Evolutionary conservation across 129 eudicot species (phyloP), one percentile per base, ranked within the genome.

Genomic region (Erigeron canadensis): DNA sequence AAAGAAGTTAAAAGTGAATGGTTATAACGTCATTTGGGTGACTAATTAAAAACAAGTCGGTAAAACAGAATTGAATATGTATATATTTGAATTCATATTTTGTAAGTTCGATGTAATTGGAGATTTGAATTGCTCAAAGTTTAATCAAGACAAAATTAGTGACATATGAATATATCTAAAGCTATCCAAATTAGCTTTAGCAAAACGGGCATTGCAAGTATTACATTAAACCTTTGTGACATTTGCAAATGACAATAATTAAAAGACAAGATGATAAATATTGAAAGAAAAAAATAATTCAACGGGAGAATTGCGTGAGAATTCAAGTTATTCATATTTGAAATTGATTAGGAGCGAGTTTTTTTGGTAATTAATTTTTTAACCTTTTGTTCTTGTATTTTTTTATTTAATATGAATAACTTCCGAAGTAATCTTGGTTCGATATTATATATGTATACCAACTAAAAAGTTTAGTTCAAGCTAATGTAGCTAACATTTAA

Each of bases 181-280:
- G 17, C 9, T 40, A 44, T 68, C 51, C 28, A 16, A 42, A 70
- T 42, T 21, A 41, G 41, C 65, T 70, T 13, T 56, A 70, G 15
- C 11, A 40, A 56, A 10, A 70, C 28, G 15, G 19, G 28, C 38
- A 16, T 66, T 75, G 43, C 16, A 43, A 44, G 4, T 66, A 45
- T 75, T 42, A 67, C 67, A 57, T 9, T 23, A 43, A 28, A 67
- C 0, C 18, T 44, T 45, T 8, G 42, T 59, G 46, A 76, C 63
- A 28, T 39, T 59, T 60, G 58, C 67, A 57, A 43, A 76, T 76
- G 75, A 59, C 80, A 76, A 48, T 19, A 10, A 22, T 68, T 68
- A 58, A 10, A 68, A 18, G 80, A 68, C 80, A 39, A 68, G 67
- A 59, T 12, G 37, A 6, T 53, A 23, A 65, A 54, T 70, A 38